Evolutionary conservation across 73 alveolate species (phyloP), one percentile per base, ranked within the genome.

Genomic region (Paramecium caudatum): DNA sequence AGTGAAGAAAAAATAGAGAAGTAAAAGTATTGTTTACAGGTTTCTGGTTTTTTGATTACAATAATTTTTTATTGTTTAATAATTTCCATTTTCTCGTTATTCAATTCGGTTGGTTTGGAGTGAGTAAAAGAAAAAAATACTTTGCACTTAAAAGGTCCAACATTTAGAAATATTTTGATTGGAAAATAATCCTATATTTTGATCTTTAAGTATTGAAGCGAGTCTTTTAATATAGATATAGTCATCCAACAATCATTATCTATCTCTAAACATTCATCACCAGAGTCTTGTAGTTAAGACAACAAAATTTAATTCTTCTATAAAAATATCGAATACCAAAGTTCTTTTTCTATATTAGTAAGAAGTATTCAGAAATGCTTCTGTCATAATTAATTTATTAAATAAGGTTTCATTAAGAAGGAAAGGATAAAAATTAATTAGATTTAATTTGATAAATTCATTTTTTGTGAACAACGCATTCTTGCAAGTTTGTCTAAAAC

Each of bases 381-480:
- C n/a, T n/a, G n/a, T n/a, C n/a, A n/a, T n/a, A n/a, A n/a, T 21
- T 55, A 19, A 12, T 23, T 10, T 55, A 27, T 55, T 55, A 55
- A 55, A 55, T 55, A 55, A 55, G 80, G 23, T 55, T 55, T 27
- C 30, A 55, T 55, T n/a, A n/a, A n/a, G n/a, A n/a, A n/a, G n/a
- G n/a, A n/a, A n/a, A n/a, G n/a, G n/a, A n/a, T n/a, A n/a, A n/a
- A n/a, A n/a, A n/a, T n/a, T n/a, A n/a, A n/a, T n/a, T n/a, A n/a
- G n/a, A n/a, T n/a, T n/a, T n/a, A n/a, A n/a, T 27, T 55, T 55
- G 30, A 55, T 27, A 55, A 37, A 55, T 55, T 55, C 80, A 55
- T 55, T 65, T 65, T 36, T 65, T 65, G 6, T 10, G 83, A 13
- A 65, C 83, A 8, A 65, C 39, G 49, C 83, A 65, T 32, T 65